Evolutionary conservation across 2,329 filamentous ascomycete species (phyloP), one percentile per base, ranked within the genome.

Genomic region (Aureobasidium sp.): DNA sequence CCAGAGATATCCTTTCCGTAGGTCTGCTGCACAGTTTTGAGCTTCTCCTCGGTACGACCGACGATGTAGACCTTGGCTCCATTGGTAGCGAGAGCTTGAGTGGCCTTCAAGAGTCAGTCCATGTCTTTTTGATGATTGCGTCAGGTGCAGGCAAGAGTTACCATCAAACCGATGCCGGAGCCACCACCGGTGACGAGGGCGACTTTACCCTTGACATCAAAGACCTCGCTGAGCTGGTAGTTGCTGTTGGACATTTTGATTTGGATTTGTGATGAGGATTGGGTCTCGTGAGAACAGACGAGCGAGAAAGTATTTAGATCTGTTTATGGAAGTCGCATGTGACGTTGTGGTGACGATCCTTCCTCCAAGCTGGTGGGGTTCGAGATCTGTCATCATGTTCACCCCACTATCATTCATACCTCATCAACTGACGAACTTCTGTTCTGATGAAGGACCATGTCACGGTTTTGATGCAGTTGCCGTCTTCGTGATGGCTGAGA

Each of bases 61-160:
- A 75, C 73, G 63, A 80, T 79, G 68, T 81, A 80, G 34, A 80
- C 77, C 67, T 80, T 79, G 29, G 70, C 71, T 2, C 71, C 70
- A 63, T 72, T 73, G 60, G 66, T 62, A 27, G 65, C 66, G 20
- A 67, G 63, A 8, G 49, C 68, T 67, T 79, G 77, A n/a, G 73
- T 74, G 48, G 73, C 69, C 51, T 62, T 11, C 3, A 20, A 1
- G 9, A 9, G 22, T 53, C 12, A 53, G 31, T 27, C 4, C 14
- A 8, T 12, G n/a, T 37, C 6, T 2, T 66, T 78, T 76, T 20
- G 72, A 73, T 47, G 72, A n/a, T 11, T 39, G 1, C 4, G 7
- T 37, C 11, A 12, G 9, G 6, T 11, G 47, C 6, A n/a, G 7
- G 47, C 6, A n/a, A 7, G 20, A 12, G 14, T 36, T 55, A 62